phyloP scores from a whole-genome alignment of 192 early-diverging fungal species.

The Physocladia obscura region DNA sequence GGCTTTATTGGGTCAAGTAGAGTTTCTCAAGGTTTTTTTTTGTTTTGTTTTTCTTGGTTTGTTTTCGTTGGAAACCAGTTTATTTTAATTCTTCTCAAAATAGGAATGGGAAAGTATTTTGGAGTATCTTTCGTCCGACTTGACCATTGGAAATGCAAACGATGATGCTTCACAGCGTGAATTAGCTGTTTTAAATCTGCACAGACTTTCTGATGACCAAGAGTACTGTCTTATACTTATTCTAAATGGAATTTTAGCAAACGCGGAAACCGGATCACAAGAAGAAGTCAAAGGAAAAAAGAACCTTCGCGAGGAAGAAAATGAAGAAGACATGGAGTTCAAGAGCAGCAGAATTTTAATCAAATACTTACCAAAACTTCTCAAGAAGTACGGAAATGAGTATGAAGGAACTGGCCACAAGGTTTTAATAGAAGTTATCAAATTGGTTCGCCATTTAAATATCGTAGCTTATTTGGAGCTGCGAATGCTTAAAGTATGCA shows the following conservation, averaged over 20 bases:
- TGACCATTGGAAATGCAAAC: conserved; percentile 4
- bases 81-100: neutral
- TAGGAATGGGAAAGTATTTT: conserved; percentile 42
- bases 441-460: conserved; percentile 36
- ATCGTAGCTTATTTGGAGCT: conserved; percentile 41
- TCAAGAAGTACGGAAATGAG: conserved; percentile 41
- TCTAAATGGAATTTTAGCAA: conserved; percentile 16
- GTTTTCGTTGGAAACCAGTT: neutral
- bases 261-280: neutral
- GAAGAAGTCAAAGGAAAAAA: neutral
- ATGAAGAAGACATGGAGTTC: neutral
- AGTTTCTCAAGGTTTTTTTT: conserved; percentile 9
- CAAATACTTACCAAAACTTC: conserved; percentile 35
- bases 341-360: conserved; percentile 31
- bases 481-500: conserved; percentile 40
- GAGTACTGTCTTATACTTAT: conserved; percentile 40
- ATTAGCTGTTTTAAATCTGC: neutral
- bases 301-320: conserved; percentile 2
- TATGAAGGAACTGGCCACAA: conserved; percentile 25
- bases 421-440: conserved; percentile 27
- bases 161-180: neutral
- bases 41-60: conserved; percentile 1
- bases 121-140: conserved; percentile 38
- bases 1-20: conserved; percentile 29
- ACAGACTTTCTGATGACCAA: conserved; percentile 33